phyloP scores from a whole-genome alignment of 768 basidiomycete genomes.

The Hericium rajendrae region DNA sequence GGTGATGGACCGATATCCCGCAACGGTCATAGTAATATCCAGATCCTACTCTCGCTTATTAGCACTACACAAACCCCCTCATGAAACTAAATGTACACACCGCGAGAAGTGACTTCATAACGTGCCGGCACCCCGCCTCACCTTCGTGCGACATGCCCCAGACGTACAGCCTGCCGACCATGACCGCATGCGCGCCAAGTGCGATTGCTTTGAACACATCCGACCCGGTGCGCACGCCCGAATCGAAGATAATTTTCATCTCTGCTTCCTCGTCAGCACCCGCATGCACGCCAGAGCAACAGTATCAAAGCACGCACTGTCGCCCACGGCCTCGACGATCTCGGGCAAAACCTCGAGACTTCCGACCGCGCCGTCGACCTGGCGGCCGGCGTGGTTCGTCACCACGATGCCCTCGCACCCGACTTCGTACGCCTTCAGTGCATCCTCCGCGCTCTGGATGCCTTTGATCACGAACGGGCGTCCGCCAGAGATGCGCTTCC shows the following conservation, averaged over 20 bases:
- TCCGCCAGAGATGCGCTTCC: conserved; percentile 36
- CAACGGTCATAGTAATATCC: conserved; percentile 37
- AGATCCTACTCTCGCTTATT: conserved; percentile 19
- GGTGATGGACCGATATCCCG: conserved; percentile 26
- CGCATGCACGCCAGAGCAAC: background rate
- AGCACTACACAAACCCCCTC: background rate
- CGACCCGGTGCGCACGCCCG: conserved; percentile 40
- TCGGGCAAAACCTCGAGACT: conserved; percentile 41
- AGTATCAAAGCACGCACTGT: conserved; percentile 24
- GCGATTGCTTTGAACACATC: conserved; percentile 52
- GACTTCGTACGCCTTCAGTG: conserved; percentile 33
- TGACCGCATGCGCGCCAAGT: conserved; percentile 43
- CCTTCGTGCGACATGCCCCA: conserved; percentile 47
- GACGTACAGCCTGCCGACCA: conserved; percentile 38
- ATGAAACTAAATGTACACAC: conserved; percentile 16
- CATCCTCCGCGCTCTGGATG: conserved; percentile 38
- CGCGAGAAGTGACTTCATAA: conserved; percentile 41
- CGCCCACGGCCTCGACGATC: conserved; percentile 41
- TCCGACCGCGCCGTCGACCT: conserved; percentile 47
- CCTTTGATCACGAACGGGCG: conserved; percentile 48
- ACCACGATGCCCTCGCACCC: conserved; percentile 49
- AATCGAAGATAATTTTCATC: conserved; percentile 44
- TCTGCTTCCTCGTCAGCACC: conserved; percentile 17
- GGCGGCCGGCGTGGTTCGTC: conserved; percentile 45
- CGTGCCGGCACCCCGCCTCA: conserved; percentile 42